These are phyloP conservation scores for Huntiella decipiens DNA, from an alignment of 2,329 filamentous ascomycete species.

Conservation along the genomic window DNA sequence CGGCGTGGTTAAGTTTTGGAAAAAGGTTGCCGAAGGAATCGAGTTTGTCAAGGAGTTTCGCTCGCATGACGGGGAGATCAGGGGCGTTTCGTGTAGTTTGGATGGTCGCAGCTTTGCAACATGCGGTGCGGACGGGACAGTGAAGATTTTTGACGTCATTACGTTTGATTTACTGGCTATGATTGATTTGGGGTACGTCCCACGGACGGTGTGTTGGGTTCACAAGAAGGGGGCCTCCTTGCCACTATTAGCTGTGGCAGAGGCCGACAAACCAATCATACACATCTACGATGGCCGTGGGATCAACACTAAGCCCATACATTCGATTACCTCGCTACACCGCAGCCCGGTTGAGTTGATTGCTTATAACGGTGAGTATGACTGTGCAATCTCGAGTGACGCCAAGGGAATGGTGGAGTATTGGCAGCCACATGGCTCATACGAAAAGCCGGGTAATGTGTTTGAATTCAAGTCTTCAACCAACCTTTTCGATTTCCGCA, in stretches of 20 bases:
- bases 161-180: slow-evolving; percentile 79
- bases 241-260: slow-evolving; percentile 68
- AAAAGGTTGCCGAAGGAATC: slow-evolving; percentile 74
- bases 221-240: slow-evolving; percentile 75
- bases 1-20: slow-evolving; percentile 99
- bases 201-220: slow-evolving; percentile 77
- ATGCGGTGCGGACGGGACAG: slow-evolving; percentile 54
- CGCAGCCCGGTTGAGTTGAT: slow-evolving; percentile 64
- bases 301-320: slow-evolving; percentile 55
- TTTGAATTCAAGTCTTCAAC: slow-evolving; percentile 89
- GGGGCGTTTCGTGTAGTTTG: slow-evolving; percentile 63
- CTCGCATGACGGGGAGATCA: slow-evolving; percentile 73
- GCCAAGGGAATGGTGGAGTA: slow-evolving; percentile 91
- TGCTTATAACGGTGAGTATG: slow-evolving; percentile 70
- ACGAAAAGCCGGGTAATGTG: slow-evolving; percentile 80
- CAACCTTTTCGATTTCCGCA: slow-evolving; percentile 92
- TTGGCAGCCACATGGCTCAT: slow-evolving; percentile 64
- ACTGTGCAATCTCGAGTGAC: slow-evolving; percentile 83
- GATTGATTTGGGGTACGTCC: slow-evolving; percentile 55
- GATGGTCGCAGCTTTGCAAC: slow-evolving; percentile 92
- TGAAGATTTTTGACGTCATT: slow-evolving; percentile 68
- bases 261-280: slow-evolving; percentile 52
- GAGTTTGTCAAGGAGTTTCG: slow-evolving; percentile 98
- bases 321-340: slow-evolving; percentile 65
- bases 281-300: slow-evolving; percentile 79